These are phyloP conservation scores for Globisporangium viniferum DNA, from an alignment of 352 stramenopile genomes.

Conservation along the genomic window DNA sequence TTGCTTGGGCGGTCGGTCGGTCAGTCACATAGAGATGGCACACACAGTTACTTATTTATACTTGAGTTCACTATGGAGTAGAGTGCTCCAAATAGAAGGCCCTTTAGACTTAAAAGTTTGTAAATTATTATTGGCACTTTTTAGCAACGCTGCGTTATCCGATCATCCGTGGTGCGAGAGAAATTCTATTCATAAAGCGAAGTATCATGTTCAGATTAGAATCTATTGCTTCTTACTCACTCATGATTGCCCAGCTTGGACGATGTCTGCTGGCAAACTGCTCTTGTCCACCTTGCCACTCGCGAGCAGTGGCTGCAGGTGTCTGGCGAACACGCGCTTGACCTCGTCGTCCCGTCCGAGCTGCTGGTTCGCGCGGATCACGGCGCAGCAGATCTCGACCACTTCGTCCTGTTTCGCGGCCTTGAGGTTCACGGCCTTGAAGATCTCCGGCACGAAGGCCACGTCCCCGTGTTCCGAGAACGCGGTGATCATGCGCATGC, in stretches of 20 bases:
- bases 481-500: constrained; percentile 20
- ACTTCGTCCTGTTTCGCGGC: constrained; percentile 22
- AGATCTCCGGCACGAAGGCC: constrained; percentile 29
- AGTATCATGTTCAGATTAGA: not conserved
- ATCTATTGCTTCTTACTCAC: not conserved
- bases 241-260: not conserved
- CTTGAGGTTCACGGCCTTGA: constrained; percentile 27
- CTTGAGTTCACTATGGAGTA: not conserved
- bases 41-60: not conserved
- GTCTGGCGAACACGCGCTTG: constrained; percentile 18
- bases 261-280: constrained; percentile 1
- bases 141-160: not conserved
- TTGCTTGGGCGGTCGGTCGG: not conserved
- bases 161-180: not conserved
- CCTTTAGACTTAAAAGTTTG: not conserved
- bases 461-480: constrained; percentile 29
- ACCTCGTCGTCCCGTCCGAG: constrained; percentile 23
- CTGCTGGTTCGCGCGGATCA: constrained; percentile 31
- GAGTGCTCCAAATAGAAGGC: not conserved
- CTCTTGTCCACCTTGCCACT: not conserved
- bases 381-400: constrained; percentile 22
- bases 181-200: not conserved
- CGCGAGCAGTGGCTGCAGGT: constrained; percentile 23
- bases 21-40: not conserved
- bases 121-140: not conserved